A percentile compares a stretch with the other conserved stretches of the same genome.
Conservation (phyloP, 2,329 filamentous ascomycete species). For the Hypoxylon rubiginosum region DNA sequence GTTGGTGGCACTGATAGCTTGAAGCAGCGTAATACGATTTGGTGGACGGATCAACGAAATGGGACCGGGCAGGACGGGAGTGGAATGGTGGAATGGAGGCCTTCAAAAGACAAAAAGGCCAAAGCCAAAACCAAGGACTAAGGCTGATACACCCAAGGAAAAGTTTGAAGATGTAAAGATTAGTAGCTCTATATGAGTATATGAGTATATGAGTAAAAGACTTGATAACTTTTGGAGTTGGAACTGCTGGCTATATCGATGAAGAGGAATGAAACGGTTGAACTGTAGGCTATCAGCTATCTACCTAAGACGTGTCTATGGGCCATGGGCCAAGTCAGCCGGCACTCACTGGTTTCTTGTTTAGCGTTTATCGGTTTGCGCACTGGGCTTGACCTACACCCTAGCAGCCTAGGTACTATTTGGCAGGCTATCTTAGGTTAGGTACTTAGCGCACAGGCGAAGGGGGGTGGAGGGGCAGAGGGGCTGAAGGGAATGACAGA, state of each 20-base stretch:
- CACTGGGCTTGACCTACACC: too few species aligned
- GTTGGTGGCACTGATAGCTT: background rate
- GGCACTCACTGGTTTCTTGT: slow-evolving; percentile 24
- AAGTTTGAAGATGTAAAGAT: background rate
- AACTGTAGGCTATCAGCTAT: background rate
- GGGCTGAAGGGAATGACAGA: slow-evolving; percentile 30
- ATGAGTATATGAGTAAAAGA: background rate
- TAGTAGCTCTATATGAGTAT: background rate
- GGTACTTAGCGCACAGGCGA: slow-evolving; percentile 14
- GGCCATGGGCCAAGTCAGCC: slow-evolving; percentile 40
- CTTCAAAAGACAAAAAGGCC: slow-evolving; percentile 9
- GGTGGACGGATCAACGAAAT: slow-evolving; percentile 14
- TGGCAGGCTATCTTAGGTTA: slow-evolving; percentile 1
- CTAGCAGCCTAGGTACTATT: too few species aligned
- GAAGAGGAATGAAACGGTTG: background rate
- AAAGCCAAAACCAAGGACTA: background rate
- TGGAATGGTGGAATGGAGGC: background rate
- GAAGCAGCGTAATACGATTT: slow-evolving; percentile 14
- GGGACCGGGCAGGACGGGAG: background rate
- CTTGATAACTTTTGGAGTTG: slow-evolving; percentile 5
- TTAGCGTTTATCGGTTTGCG: background rate
- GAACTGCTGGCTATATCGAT: slow-evolving; percentile 8
- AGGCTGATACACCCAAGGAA: slow-evolving; percentile 2
- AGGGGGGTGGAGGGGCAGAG: slow-evolving; percentile 13
- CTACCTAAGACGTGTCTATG: too few species aligned